phyloP scores from a whole-genome alignment of 1,139 yeast species.

The Pneumocystis canis region DNA sequence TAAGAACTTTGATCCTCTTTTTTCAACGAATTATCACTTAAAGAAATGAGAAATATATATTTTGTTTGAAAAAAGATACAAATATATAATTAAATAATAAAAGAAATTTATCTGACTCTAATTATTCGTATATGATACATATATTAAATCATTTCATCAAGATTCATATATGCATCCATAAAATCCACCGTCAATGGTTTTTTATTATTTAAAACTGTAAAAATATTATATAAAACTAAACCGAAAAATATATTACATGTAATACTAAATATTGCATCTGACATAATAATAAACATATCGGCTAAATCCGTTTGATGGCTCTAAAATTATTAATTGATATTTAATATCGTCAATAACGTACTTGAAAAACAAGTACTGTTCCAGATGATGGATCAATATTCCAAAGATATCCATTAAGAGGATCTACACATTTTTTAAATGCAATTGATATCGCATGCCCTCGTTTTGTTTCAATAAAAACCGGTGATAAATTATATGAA shows the following conservation, averaged over 20 bases:
- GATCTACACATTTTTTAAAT: not conserved
- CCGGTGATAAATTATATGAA: not conserved
- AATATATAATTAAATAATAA: not conserved
- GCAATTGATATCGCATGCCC: not conserved
- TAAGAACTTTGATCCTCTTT: too few relatives aligned
- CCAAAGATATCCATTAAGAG: conserved; percentile 9
- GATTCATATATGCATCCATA: not conserved
- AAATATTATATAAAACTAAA: not conserved
- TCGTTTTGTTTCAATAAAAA: conserved; percentile 1
- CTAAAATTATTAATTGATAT: not conserved
- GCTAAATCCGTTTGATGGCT: not conserved
- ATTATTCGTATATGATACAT: not conserved
- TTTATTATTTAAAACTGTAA: not conserved
- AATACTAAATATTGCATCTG: not conserved
- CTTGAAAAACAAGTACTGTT: conserved; percentile 2
- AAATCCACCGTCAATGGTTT: not conserved
- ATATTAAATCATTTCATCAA: not conserved
- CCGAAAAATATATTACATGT: not conserved
- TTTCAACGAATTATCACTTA: too few relatives aligned
- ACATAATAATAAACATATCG: not conserved
- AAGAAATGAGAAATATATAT: too few relatives aligned
- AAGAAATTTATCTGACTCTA: not conserved
- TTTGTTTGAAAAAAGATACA: not conserved
- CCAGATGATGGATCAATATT: conserved; percentile 7
- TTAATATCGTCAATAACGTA: not conserved